Evolutionary conservation across 148 eudicot species (phyloP).

Genomic region (Persicaria maculosa): DNA sequence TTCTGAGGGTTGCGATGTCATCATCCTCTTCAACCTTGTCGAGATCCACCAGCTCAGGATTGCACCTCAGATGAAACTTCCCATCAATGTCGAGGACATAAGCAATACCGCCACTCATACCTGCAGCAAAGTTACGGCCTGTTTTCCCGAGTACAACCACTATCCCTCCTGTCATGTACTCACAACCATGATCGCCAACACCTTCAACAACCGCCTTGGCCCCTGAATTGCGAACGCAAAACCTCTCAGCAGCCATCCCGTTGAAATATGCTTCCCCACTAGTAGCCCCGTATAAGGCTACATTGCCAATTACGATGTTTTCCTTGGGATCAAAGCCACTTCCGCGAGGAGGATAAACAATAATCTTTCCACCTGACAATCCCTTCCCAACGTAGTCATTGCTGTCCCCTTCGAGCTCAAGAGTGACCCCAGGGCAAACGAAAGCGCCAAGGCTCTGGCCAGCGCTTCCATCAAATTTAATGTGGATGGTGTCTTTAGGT

Average conservation of each 20-base stretch:
- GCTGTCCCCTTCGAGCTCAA: slow-evolving; percentile 99
- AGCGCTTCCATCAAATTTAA: slow-evolving; percentile 89
- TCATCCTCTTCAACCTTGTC: slow-evolving; percentile 93
- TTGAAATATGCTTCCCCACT: slow-evolving; percentile 91
- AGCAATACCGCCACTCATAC: slow-evolving; percentile 98
- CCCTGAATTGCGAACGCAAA: slow-evolving; percentile 93
- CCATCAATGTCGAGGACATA: slow-evolving; percentile 77
- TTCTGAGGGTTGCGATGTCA: slow-evolving; percentile 69
- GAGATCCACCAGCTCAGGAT: slow-evolving; percentile 87
- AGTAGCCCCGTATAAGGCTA: slow-evolving; percentile 93
- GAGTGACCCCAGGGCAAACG: slow-evolving; percentile 84
- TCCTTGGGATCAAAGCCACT: slow-evolving; percentile 95
- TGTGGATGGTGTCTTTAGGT: slow-evolving; percentile 77
- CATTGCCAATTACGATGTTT: slow-evolving; percentile 95
- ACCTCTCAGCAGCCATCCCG: slow-evolving; percentile 99
- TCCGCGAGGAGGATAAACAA: slow-evolving; percentile 84
- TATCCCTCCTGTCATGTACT: slow-evolving; percentile 98
- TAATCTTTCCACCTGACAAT: slow-evolving; percentile 85
- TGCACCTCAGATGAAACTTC: slow-evolving; percentile 61
- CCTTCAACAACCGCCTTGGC: slow-evolving; percentile 98
- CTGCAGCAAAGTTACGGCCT: slow-evolving; percentile 97
- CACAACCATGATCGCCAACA: slow-evolving; percentile 98
- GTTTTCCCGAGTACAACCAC: slow-evolving; percentile 88
- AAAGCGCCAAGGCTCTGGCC: slow-evolving; percentile 99
- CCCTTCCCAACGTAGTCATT: slow-evolving; percentile 99